Base-by-base conservation (phyloP, 129 eudicot genomes). In the Scalesia atractyloides region DNA sequence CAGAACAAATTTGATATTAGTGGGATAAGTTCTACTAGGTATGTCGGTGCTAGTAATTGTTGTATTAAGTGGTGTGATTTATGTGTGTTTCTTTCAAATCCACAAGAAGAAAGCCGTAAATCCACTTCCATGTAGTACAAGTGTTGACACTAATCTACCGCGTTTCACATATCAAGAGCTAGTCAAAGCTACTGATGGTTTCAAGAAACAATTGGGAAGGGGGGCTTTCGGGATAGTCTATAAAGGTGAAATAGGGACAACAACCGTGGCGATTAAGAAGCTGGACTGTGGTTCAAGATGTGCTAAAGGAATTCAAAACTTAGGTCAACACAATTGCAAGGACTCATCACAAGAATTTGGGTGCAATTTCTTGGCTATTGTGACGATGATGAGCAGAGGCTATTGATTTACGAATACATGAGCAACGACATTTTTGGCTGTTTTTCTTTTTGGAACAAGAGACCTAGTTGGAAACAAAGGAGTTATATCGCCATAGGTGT, bases 271-370 rank as follows among this genome's bases (percentile, higher is more conserved):
- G 0, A 83, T 79, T 3, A 79, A 84, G 76, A 80, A 74, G 66
- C 52, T 85, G 37, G 62, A 66, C 71, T 26, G 57, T 81, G 19
- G 44, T 76, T 34, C 41, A 51, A 62, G 81, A 74, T 10, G 63
- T 56, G 0, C 84, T 84, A n/a, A 58, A 62, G 64, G 84, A 82
- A 71, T 87, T 84, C 57, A 6, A 39, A 39, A 8, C 44, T 36
- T 9, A 39, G 44, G 44, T 39, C 9, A 39, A 39, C 9, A 8
- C 53, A 0, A 84, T 84, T 39, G 79, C 83, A 24, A 65, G 9
- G 24, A 87, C 93, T 5, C 75, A 84, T 68, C 89, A 87, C 57
- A 82, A 75, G 44, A 87, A 87, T 50, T 49, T 87, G 69, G 69
- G 91, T 85, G 19, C 72, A 82, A 7, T 76, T 85, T 14, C 36